phyloP scores from a whole-genome alignment of 2,329 filamentous ascomycete genomes.

The Pseudogymnoascus sp. region DNA sequence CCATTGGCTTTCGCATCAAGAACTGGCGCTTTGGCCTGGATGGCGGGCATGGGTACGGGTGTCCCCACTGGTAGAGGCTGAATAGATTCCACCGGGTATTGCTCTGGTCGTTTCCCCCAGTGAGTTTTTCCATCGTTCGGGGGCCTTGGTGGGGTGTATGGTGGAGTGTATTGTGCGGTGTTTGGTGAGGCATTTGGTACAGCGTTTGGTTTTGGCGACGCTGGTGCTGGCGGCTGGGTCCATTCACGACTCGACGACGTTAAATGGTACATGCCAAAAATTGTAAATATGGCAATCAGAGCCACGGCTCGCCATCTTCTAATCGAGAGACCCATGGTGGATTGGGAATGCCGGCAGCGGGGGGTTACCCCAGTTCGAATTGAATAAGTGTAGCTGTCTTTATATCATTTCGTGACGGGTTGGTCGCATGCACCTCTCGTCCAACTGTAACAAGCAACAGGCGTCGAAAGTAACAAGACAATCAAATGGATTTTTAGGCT shows the following conservation, averaged over 20 bases:
- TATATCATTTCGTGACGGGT: background rate
- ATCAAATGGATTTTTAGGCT: background rate
- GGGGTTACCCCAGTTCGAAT: background rate
- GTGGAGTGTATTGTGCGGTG: background rate
- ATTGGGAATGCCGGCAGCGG: background rate
- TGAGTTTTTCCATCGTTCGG: constrained; percentile 39
- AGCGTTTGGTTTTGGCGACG: background rate
- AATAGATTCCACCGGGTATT: constrained; percentile 74
- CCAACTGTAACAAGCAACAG: background rate
- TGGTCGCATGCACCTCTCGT: background rate
- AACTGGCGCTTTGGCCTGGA: constrained; percentile 64
- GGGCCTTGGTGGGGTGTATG: constrained; percentile 15
- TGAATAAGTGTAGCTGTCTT: background rate
- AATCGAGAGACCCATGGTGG: background rate
- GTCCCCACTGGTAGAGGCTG: constrained; percentile 68
- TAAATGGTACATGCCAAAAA: background rate
- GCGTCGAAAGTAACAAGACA: background rate
- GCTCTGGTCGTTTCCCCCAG: constrained; percentile 68
- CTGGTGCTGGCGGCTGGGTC: background rate
- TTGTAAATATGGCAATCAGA: background rate
- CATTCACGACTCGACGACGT: background rate
- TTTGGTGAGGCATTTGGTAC: background rate
- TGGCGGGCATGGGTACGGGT: constrained; percentile 63
- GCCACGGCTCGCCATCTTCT: constrained; percentile 4
- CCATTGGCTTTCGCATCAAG: constrained; percentile 55